Evolutionary conservation across 148 eudicot species (phyloP).

Genomic region (Chenopodium suecicum): DNA sequence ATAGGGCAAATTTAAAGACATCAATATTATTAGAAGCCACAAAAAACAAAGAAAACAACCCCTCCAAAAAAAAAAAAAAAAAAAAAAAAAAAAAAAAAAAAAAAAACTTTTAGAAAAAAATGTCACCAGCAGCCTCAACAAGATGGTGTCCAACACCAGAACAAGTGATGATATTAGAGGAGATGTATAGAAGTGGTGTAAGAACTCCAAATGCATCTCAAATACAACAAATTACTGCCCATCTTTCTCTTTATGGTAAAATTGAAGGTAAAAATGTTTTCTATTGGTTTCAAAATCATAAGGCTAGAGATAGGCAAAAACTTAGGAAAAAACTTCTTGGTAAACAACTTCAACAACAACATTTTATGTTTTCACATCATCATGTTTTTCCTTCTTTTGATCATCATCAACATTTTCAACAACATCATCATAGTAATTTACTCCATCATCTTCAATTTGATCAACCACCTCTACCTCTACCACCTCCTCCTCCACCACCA

Average conservation of each 20-base stretch:
- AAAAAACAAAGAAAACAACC: not conserved
- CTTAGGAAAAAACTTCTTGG: conserved; percentile 36
- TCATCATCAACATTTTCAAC: conserved; percentile 14
- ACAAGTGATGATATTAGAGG: conserved; percentile 86
- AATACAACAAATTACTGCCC: conserved; percentile 80
- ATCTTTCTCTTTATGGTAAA: conserved; percentile 68
- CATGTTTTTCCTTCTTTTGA: not conserved
- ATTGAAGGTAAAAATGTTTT: conserved; percentile 89
- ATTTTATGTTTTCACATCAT: conserved; percentile 4
- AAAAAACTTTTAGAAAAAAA: not conserved
- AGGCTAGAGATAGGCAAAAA: conserved; percentile 84
- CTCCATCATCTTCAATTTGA: conserved; percentile 20
- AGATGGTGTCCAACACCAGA: conserved; percentile 94
- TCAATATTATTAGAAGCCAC: too few species aligned
- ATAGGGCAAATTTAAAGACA: not conserved
- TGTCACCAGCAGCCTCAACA: conserved; percentile 52
- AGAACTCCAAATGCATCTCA: conserved; percentile 74
- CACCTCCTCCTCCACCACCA: not conserved
- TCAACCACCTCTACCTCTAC: not conserved
- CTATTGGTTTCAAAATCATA: conserved; percentile 96
- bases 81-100: not conserved
- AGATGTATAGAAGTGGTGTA: conserved; percentile 70
- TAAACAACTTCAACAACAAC: conserved; percentile 17
- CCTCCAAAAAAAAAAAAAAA: not conserved
- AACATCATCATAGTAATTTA: not conserved